Evolutionary conservation across 2,329 filamentous ascomycete species (phyloP).

Genomic region (Fusarium sublunatum): DNA sequence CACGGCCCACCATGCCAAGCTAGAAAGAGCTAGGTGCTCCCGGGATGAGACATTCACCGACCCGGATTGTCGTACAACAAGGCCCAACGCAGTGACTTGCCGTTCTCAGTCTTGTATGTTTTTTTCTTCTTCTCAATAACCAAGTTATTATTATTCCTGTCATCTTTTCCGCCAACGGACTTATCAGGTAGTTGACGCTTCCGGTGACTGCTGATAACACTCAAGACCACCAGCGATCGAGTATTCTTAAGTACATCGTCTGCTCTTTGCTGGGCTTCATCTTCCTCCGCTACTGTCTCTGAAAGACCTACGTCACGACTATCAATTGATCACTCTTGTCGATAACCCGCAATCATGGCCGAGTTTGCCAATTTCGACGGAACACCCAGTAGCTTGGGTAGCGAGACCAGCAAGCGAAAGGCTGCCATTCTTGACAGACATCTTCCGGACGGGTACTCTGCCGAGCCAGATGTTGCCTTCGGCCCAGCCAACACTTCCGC

Average conservation of each 20-base stretch:
- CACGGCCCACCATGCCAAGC: constrained; percentile 23
- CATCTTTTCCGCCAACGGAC: constrained; percentile 9
- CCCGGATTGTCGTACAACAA: constrained; percentile 34
- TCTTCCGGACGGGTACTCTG: constrained; percentile 55
- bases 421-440: constrained; percentile 54
- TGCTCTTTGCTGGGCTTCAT: constrained; percentile 11
- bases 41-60: constrained; percentile 41
- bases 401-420: constrained; percentile 47
- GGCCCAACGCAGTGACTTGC: constrained; percentile 15
- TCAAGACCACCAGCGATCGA: constrained; percentile 19
- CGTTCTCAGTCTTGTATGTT: constrained; percentile 24
- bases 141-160: constrained; percentile 8
- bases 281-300: constrained; percentile 5
- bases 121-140: constrained; percentile 6
- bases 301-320: constrained; percentile 29
- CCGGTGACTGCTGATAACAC: constrained; percentile 29
- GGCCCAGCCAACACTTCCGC: constrained; percentile 26
- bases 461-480: constrained; percentile 52
- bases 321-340: constrained; percentile 4
- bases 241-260: constrained; percentile 7
- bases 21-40: constrained; percentile 24
- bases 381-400: constrained; percentile 44
- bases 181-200: constrained; percentile 19
- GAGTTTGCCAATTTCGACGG: constrained; percentile 44
- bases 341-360: constrained; percentile 42